Conservation (phyloP, 768 basidiomycete species). For the Tricholoma hemisulphureum region DNA sequence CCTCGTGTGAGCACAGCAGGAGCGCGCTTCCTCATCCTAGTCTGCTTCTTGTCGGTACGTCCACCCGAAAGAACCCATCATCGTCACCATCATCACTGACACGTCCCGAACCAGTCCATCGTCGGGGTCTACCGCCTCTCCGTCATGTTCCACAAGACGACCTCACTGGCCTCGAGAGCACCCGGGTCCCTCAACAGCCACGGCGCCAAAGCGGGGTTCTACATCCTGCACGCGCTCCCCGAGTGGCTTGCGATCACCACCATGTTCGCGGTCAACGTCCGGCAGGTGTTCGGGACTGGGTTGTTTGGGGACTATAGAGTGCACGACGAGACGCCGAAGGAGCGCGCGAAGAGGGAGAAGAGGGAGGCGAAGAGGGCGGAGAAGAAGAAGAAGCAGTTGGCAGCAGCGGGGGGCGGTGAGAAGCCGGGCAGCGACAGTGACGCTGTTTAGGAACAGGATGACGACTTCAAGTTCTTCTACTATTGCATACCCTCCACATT, state of each 20-base stretch:
- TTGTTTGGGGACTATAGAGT: conserved; percentile 29
- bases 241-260: conserved; percentile 38
- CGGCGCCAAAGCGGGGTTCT: conserved; percentile 39
- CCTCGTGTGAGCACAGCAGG: conserved; percentile 27
- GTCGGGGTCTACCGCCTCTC: conserved; percentile 40
- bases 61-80: not conserved
- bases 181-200: conserved; percentile 34
- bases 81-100: not conserved
- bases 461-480: too few relatives aligned
- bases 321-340: conserved; percentile 30
- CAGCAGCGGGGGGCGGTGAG: not conserved
- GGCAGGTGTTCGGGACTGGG: conserved; percentile 36
- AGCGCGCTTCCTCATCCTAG: conserved; percentile 16
- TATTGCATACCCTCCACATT: too few relatives aligned
- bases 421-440: too few relatives aligned
- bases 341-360: conserved; percentile 21
- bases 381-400: not conserved
- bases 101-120: conserved; percentile 21
- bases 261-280: conserved; percentile 30
- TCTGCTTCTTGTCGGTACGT: conserved; percentile 34
- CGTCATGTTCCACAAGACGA: conserved; percentile 35
- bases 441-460: too few relatives aligned
- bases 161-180: conserved; percentile 30
- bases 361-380: conserved; percentile 18
- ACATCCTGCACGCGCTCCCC: conserved; percentile 44